These are phyloP conservation scores for Chalciporus piperatoides DNA, from an alignment of 1,284 basidiomycete species.

Conservation along the genomic window DNA sequence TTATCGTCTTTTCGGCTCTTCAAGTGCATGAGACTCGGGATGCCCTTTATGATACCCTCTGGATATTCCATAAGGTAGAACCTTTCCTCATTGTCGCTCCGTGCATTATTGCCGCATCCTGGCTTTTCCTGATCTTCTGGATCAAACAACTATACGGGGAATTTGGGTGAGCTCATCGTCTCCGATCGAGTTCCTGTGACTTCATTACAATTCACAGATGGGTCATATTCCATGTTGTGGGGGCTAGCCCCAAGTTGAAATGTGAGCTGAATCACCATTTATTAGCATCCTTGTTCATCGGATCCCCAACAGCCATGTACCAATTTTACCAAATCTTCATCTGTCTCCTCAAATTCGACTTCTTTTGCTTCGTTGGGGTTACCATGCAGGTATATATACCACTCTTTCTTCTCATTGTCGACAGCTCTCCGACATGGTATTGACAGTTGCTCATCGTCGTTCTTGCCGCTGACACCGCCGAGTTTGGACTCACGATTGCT, in stretches of 20 bases:
- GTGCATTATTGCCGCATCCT: slow-evolving; percentile 49
- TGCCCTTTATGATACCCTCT: slow-evolving; percentile 40
- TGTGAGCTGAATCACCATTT: slow-evolving; percentile 42
- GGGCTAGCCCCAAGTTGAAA: slow-evolving; percentile 76
- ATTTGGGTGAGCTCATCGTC: slow-evolving; percentile 49
- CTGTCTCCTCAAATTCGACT: slow-evolving; percentile 83
- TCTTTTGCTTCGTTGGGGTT: slow-evolving; percentile 80
- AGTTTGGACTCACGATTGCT: slow-evolving; percentile 76
- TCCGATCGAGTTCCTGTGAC: background rate
- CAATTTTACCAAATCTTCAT: slow-evolving; percentile 82
- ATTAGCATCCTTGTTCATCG: slow-evolving; percentile 5
- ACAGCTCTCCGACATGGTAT: background rate
- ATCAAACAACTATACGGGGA: slow-evolving; percentile 54
- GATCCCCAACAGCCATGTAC: slow-evolving; percentile 61
- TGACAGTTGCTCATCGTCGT: slow-evolving; percentile 71
- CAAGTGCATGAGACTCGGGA: slow-evolving; percentile 68
- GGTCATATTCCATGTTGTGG: slow-evolving; percentile 84
- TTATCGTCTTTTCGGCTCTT: slow-evolving; percentile 68
- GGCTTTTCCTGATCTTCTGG: slow-evolving; percentile 52
- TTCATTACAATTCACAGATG: slow-evolving; percentile 44
- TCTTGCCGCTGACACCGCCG: slow-evolving; percentile 54
- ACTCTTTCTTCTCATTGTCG: background rate
- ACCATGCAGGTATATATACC: slow-evolving; percentile 67
- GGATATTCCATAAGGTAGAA: slow-evolving; percentile 43
- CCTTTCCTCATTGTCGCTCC: slow-evolving; percentile 54